phyloP scores from a whole-genome alignment of 2,329 filamentous ascomycete genomes.

The Arthrocladium fulminans region DNA sequence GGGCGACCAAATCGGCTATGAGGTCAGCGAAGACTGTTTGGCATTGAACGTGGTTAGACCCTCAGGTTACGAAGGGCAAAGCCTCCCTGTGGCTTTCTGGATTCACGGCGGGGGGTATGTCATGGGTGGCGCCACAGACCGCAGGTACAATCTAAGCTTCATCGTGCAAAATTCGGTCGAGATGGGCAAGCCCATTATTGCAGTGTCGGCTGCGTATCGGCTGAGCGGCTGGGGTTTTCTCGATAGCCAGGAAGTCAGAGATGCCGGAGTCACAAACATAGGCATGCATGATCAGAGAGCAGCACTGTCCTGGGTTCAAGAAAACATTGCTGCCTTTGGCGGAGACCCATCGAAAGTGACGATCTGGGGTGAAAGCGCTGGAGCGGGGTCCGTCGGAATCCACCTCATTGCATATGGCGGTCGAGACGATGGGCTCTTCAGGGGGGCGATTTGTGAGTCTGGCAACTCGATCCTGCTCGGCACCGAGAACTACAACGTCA shows the following conservation, averaged over 20 bases:
- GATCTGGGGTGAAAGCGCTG: conserved; percentile 33
- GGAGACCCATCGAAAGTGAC: conserved; percentile 31
- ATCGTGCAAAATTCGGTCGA: conserved; percentile 48
- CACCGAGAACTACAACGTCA: conserved; percentile 26
- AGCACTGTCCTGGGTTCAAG: conserved; percentile 32
- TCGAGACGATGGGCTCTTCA: conserved; percentile 46
- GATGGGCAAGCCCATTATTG: conserved; percentile 46
- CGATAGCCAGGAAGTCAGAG: conserved; percentile 27
- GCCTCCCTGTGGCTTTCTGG: conserved; percentile 52
- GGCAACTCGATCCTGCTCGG: conserved; percentile 35
- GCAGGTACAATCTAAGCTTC: conserved; percentile 55
- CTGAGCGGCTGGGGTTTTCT: conserved; percentile 46
- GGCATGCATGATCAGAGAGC: conserved; percentile 42
- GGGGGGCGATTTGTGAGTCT: conserved; percentile 43
- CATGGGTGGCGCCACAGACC: conserved; percentile 42
- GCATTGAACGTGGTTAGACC: conserved; percentile 47
- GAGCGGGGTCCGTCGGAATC: conserved; percentile 25
- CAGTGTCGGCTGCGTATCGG: conserved; percentile 48
- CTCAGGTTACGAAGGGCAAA: conserved; percentile 33
- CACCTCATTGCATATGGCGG: conserved; percentile 49
- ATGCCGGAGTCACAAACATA: conserved; percentile 41
- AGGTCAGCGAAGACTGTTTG: conserved; percentile 40
- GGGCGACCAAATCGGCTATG: conserved; percentile 19
- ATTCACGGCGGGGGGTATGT: conserved; percentile 50
- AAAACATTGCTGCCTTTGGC: conserved; percentile 31